Conservation (phyloP, 2,329 filamentous ascomycete species). For the Diaporthe longicolla region DNA sequence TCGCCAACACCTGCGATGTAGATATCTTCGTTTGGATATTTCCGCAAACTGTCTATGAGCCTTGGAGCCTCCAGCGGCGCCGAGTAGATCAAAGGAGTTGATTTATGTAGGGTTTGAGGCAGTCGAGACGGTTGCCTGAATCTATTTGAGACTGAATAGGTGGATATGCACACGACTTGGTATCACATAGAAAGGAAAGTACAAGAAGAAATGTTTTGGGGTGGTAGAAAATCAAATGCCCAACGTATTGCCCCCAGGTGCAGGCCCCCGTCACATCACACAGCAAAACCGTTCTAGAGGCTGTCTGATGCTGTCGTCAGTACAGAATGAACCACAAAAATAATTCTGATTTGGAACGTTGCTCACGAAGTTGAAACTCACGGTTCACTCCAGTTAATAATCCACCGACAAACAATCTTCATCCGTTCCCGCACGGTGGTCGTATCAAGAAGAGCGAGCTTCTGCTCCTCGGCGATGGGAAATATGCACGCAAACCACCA, state of each 20-base stretch:
- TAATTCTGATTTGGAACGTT: not conserved
- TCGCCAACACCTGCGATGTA: not conserved
- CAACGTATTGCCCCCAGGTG: not conserved
- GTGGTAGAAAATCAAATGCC: not conserved
- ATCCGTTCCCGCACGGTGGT: constrained; percentile 84
- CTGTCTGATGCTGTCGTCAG: constrained; percentile 63
- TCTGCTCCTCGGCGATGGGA: constrained; percentile 82
- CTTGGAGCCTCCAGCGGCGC: no score
- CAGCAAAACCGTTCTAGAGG: constrained; percentile 27
- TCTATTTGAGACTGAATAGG: constrained; percentile 8
- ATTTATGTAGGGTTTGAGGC: not conserved
- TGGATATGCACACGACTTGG: constrained; percentile 20
- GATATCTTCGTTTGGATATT: not conserved
- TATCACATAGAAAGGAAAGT: constrained; percentile 23
- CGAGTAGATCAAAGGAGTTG: not conserved
- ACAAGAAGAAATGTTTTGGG: not conserved
- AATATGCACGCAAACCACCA: constrained; percentile 93
- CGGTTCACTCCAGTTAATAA: constrained; percentile 73
- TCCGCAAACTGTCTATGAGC: not conserved
- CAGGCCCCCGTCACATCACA: constrained; percentile 24
- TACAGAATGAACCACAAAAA: constrained; percentile 60
- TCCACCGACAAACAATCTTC: constrained; percentile 87
- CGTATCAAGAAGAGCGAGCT: constrained; percentile 81
- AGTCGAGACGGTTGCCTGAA: not conserved
- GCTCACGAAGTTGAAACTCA: constrained; percentile 45